These are phyloP conservation scores for Kazachstania bromeliacearum DNA, from an alignment of 805 yeast species.

Conservation along the genomic window DNA sequence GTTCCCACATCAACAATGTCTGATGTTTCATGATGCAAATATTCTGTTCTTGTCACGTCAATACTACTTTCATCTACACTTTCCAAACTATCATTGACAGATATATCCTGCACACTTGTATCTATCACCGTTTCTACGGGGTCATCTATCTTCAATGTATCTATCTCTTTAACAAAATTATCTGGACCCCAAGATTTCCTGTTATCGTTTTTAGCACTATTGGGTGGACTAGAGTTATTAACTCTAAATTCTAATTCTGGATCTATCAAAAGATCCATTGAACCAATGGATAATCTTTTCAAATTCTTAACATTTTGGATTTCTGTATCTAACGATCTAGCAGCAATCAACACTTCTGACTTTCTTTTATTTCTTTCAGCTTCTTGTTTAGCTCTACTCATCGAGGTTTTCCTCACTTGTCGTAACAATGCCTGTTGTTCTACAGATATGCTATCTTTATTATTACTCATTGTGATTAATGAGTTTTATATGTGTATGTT, in stretches of 20 bases:
- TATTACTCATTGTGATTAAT: too few relatives aligned
- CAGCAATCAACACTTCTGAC: slow-evolving; percentile 49
- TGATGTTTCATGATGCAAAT: slow-evolving; percentile 13
- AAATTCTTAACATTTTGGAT: slow-evolving; percentile 63
- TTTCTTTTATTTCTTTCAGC: slow-evolving; percentile 29
- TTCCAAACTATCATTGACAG: not conserved
- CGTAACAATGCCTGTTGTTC: too few relatives aligned
- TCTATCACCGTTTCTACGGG: not conserved
- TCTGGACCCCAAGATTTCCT: slow-evolving; percentile 14
- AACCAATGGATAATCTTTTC: slow-evolving; percentile 64
- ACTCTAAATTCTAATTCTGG: slow-evolving; percentile 56
- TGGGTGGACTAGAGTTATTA: slow-evolving; percentile 14
- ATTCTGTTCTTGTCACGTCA: slow-evolving; percentile 23
- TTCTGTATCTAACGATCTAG: slow-evolving; percentile 68
- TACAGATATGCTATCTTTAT: too few relatives aligned
- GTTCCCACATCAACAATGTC: not conserved
- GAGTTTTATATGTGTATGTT: too few relatives aligned
- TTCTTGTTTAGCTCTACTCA: not conserved
- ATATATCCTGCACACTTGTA: not conserved
- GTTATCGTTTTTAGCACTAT: not conserved
- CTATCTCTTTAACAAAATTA: slow-evolving; percentile 2
- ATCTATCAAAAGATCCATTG: slow-evolving; percentile 43
- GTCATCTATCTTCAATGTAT: not conserved
- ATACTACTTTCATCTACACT: slow-evolving; percentile 19
- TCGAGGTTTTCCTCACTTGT: not conserved